A percentile compares a stretch with the other conserved stretches of the same genome.
Evolutionary conservation across 2,329 filamentous ascomycete genomes (phyloP).

Genomic region (Colletotrichum filicis): DNA sequence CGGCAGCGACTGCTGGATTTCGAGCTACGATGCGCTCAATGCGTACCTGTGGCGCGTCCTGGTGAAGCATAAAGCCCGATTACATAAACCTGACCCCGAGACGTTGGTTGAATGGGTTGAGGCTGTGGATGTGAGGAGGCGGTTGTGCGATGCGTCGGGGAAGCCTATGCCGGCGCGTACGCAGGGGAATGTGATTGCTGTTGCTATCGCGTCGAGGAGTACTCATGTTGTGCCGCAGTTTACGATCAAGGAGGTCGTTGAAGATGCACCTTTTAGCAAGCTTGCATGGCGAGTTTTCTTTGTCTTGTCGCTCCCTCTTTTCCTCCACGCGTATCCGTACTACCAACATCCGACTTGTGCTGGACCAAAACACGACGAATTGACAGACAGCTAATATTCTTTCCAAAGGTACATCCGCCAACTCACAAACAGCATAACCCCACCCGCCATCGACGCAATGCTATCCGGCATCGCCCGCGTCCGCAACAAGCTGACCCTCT

Average conservation of each 20-base stretch:
- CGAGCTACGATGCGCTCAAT: neutral
- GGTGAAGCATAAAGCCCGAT: neutral
- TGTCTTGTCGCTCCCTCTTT: too few species aligned
- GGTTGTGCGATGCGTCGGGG: neutral
- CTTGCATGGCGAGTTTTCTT: constrained; percentile 45
- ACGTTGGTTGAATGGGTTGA: neutral
- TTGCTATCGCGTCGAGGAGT: neutral
- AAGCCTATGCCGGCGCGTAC: neutral
- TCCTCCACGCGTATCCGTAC: neutral
- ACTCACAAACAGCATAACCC: constrained; percentile 48
- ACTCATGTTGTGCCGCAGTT: neutral
- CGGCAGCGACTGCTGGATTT: neutral
- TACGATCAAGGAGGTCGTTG: constrained; percentile 43
- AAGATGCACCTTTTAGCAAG: constrained; percentile 45
- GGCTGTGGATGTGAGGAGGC: neutral
- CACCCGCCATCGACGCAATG: constrained; percentile 43
- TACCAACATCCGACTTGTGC: neutral
- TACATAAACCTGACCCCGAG: neutral
- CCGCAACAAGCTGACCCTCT: constrained; percentile 49
- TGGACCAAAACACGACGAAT: neutral
- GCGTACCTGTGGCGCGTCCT: neutral
- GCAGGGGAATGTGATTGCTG: neutral
- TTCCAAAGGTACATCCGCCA: constrained; percentile 16
- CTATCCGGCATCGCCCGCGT: constrained; percentile 47
- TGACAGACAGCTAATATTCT: constrained; percentile 12